Base-by-base conservation (phyloP, 129 eudicot genomes). In the Chrysanthemum lavandulifolium region DNA sequence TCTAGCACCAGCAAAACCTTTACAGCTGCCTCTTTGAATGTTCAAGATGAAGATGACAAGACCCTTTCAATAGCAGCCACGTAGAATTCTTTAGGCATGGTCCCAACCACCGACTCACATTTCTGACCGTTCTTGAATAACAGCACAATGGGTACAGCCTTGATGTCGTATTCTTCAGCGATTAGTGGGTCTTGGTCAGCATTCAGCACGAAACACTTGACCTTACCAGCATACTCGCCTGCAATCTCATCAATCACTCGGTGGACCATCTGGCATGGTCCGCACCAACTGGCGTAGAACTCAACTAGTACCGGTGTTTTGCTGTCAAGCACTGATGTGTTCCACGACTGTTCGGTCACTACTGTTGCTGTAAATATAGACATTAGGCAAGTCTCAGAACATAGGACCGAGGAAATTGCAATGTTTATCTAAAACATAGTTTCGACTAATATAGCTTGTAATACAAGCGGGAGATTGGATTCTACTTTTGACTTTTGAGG, bases 31-130 rank as follows among this genome's bases (percentile, higher is more conserved):
- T 5, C 57, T 43, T 64, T 4, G 21, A 27, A 45, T 13, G 40
- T 47, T 78, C 69, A 69, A 59, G 73, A 73, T 57, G 86, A 86
- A 10, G 89, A 90, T 59, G 84, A 63, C 68, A 89, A 65, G 56
- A 74, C 82, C 80, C 84, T 88, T 68, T 94, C 94, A 72, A 94
- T 86, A 77, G 99, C 96, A 67, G 87, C 89, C 54, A 90, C 91
- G 54, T 88, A 94, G 78, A 90, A 94, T 65, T 94, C 99, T 79
- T 90, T 94, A 1, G 99, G 99, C 99, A 94, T 94, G 76, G 99
- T 94, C 16, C 97, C 99, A 71, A 83, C 81, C 65, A 94, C 86
- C 14, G 88, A 65, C 33, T 81, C 96, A 2, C 78, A 71, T 73
- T 84, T 88, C 86, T 80, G 78, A 9, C 99, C 99, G 63, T 94